These are phyloP conservation scores for Xylaria sp. DNA, from an alignment of 2,329 filamentous ascomycete genomes.

Conservation along the genomic window DNA sequence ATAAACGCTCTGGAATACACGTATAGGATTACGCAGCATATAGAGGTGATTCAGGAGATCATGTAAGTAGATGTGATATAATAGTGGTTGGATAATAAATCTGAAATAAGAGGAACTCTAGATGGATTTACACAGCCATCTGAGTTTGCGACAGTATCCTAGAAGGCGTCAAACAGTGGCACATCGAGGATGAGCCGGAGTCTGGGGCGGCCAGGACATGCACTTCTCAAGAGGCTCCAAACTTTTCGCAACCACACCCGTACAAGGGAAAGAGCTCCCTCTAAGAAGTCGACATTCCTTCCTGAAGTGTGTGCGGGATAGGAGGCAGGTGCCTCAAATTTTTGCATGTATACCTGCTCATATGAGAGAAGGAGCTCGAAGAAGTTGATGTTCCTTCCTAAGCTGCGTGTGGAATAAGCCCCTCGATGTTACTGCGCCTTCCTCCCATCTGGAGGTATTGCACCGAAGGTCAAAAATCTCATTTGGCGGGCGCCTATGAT, in stretches of 20 bases:
- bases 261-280: neutral
- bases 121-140: neutral
- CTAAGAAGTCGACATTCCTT: neutral
- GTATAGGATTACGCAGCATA: neutral
- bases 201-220: neutral
- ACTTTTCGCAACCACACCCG: neutral
- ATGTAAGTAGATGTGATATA: neutral
- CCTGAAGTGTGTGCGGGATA: neutral
- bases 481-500: too few relatives aligned
- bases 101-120: too few relatives aligned
- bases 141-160: neutral
- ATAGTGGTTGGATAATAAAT: neutral
- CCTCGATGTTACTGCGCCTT: too few relatives aligned
- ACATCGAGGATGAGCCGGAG: neutral
- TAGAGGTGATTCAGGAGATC: neutral
- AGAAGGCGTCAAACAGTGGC: neutral
- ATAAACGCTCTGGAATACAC: neutral
- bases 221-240: neutral
- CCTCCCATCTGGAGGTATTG: too few relatives aligned
- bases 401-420: too few relatives aligned
- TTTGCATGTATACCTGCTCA: neutral
- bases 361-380: too few relatives aligned
- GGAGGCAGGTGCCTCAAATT: neutral
- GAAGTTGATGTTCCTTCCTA: too few relatives aligned
- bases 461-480: too few relatives aligned